Percentiles rank a stretch among this genome's conserved stretches.
phyloP scores from a whole-genome alignment of 2,329 filamentous ascomycete genomes.

The Penicillium hordei region DNA sequence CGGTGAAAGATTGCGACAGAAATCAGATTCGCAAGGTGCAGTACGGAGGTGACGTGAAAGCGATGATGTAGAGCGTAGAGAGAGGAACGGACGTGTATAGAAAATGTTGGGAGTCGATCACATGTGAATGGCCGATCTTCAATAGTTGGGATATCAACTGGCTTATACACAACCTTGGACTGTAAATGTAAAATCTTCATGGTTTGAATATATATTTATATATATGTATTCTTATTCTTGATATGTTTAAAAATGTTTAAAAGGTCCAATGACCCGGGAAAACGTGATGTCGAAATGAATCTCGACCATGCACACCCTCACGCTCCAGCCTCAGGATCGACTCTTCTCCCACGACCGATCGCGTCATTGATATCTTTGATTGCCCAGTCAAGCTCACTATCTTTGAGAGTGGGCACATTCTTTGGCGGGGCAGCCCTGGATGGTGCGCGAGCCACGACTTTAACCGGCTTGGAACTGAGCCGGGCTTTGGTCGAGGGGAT shows the following conservation, averaged over 20 bases:
- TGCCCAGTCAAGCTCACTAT: constrained; percentile 48
- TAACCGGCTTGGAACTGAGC: constrained; percentile 47
- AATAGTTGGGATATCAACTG: background rate
- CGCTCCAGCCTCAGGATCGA: constrained; percentile 27
- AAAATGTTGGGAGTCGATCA: background rate
- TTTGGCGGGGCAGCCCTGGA: constrained; percentile 47
- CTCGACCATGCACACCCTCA: background rate
- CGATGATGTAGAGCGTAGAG: constrained; percentile 29
- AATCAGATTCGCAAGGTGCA: constrained; percentile 36
- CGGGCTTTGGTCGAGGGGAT: constrained; percentile 48
- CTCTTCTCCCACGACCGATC: constrained; percentile 45
- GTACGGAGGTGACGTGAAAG: constrained; percentile 37
- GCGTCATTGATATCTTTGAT: constrained; percentile 47
- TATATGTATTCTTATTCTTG: background rate
- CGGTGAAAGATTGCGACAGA: constrained; percentile 37
- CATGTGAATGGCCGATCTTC: constrained; percentile 6
- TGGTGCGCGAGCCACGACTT: constrained; percentile 45
- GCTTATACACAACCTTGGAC: background rate
- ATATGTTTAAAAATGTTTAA: background rate
- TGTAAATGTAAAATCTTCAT: constrained; percentile 1
- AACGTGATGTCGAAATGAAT: background rate
- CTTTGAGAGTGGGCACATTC: constrained; percentile 45
- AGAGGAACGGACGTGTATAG: background rate
- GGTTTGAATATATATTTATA: background rate
- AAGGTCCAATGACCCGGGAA: background rate